Percentiles rank a stretch among this genome's conserved stretches.
These are phyloP conservation scores for Dillenia suffruticosa DNA, from an alignment of 164 flowering plant genomes.

Conservation along the genomic window DNA sequence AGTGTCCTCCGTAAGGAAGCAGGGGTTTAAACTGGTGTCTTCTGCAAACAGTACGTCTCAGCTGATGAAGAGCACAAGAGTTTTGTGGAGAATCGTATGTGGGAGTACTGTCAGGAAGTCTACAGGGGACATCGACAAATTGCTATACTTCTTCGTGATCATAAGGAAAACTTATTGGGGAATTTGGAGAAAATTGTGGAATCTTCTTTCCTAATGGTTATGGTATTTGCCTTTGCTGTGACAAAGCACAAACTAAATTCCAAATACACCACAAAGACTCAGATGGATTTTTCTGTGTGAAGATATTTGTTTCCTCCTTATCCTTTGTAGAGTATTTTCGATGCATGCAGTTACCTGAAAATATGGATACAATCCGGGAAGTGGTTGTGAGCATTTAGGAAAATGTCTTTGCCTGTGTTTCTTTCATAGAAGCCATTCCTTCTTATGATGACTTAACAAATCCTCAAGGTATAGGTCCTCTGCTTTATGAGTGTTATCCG, in stretches of 20 bases:
- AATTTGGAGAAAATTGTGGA: constrained; percentile 86
- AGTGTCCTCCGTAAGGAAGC: constrained; percentile 76
- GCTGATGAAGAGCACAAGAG: constrained; percentile 55
- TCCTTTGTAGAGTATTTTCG: constrained; percentile 90
- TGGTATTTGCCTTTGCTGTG: constrained; percentile 76
- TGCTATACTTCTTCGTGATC: constrained; percentile 42
- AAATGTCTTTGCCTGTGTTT: constrained; percentile 53
- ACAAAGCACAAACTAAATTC: constrained; percentile 63
- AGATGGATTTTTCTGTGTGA: constrained; percentile 48
- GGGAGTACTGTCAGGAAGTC: constrained; percentile 64
- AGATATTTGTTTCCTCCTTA: constrained; percentile 66
- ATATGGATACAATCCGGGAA: constrained; percentile 70
- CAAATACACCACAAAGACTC: constrained; percentile 32
- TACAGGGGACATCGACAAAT: constrained; percentile 54
- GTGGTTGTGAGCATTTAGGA: constrained; percentile 66
- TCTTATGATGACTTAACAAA: constrained; percentile 60
- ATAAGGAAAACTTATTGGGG: constrained; percentile 37
- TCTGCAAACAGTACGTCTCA: constrained; percentile 71
- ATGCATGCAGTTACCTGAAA: constrained; percentile 75
- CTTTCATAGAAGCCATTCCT: constrained; percentile 77
- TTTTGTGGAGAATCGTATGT: constrained; percentile 63
- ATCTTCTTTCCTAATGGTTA: constrained; percentile 90
- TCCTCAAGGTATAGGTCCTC: constrained; percentile 36
- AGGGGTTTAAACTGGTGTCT: constrained; percentile 62
- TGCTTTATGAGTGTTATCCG: no score